Evolutionary conservation across 805 yeast species (phyloP), one percentile per base, ranked within the genome.

Genomic region (Metschnikowia proteae): DNA sequence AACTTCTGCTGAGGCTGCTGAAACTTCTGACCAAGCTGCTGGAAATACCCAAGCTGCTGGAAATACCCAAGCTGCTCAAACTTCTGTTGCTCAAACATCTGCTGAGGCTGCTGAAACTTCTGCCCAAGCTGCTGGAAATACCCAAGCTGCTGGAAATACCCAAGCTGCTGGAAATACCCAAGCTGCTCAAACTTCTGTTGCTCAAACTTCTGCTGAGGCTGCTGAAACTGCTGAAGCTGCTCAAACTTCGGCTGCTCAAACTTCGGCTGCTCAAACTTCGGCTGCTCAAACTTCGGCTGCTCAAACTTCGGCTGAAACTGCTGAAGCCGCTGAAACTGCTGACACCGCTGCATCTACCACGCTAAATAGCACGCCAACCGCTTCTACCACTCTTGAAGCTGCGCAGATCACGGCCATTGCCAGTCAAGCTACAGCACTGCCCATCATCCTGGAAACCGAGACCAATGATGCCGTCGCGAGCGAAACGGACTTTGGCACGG

Each of bases 391-490:
- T 10, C 31, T 43, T 8, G 41, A 58, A 8, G 46, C 57, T 23
- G 34, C 36, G 9, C 11, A 30, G 6, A 23, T 17, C 17, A 17
- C 17, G 17, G 17, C 17, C 17, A 17, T 17, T 17, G 17, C 48
- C 3, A 27, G 52, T 30, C 33, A 30, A n/a, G 33, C 45, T n/a
- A 53, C 55, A 5, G n/a, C 41, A 6, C 23, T 22, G 32, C 11
- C 41, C 9, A 31, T 39, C 1, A 22, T 42, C 10, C 56, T 53
- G 26, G 64, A 60, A 10, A 67, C 70, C 31, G 55, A 67, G n/a
- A 60, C 66, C 35, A 63, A 72, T 23, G 57, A 59, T 45, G 54
- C 35, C n/a, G 50, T 30, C 6, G 50, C 44, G 6, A 29, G 37
- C 26, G 43, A 26, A 5, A 36, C 47, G 3, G 39, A 29, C 7